Conservation (phyloP, 2,329 filamentous ascomycete species). For the Hypoxylon sp. region DNA sequence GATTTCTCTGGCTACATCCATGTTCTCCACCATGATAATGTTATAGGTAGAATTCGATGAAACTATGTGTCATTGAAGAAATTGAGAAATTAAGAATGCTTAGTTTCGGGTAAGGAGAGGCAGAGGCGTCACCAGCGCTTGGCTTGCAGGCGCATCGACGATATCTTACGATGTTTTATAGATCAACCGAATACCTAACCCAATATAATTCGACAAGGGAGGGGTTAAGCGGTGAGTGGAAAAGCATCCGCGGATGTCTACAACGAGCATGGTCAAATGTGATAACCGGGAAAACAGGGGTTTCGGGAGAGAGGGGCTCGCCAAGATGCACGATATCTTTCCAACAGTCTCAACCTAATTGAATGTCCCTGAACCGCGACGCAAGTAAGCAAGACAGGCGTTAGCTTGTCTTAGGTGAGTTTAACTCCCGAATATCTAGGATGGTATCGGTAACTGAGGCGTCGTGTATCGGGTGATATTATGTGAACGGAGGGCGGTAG, state of each 20-base stretch:
- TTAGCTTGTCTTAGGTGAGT: constrained; percentile 32
- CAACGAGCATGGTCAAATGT: constrained; percentile 14
- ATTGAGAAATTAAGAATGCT: constrained; percentile 11
- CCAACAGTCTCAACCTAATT: constrained; percentile 10
- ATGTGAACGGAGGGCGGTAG: constrained; percentile 23
- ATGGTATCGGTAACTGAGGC: constrained; percentile 22
- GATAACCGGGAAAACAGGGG: constrained; percentile 36
- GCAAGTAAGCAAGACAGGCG: constrained; percentile 20
- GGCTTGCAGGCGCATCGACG: constrained; percentile 25
- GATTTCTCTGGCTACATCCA: constrained; percentile 4
- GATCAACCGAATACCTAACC: constrained; percentile 15
- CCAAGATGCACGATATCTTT: constrained; percentile 27
- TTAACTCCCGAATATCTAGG: constrained; percentile 20
- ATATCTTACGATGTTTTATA: constrained; percentile 29
- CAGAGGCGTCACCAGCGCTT: constrained; percentile 18
- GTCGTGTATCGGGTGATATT: constrained; percentile 13
- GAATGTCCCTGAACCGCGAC: constrained; percentile 15
- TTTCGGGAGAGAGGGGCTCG: constrained; percentile 16
- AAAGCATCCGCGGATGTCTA: neutral
- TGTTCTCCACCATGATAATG: constrained; percentile 1
- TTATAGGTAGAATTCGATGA: constrained; percentile 1
- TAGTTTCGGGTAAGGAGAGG: constrained; percentile 20
- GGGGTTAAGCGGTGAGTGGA: constrained; percentile 35
- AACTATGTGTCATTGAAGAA: constrained; percentile 30
- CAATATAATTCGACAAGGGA: constrained; percentile 28